A percentile compares a stretch with the other conserved stretches of the same genome.
phyloP scores from a whole-genome alignment of 2,329 filamentous ascomycete species.

The Penicillium paneum region DNA sequence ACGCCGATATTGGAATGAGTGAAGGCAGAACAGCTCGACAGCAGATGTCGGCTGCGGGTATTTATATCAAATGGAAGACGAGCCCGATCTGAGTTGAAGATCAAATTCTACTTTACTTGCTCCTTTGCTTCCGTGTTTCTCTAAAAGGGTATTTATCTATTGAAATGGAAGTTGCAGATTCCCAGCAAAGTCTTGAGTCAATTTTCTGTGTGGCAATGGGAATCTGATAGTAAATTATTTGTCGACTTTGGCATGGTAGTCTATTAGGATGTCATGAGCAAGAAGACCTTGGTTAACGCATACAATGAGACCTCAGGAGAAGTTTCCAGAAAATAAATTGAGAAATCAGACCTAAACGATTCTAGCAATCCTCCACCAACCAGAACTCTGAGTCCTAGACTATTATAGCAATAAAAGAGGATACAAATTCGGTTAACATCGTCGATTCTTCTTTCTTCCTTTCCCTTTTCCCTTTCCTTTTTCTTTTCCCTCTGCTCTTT shows the following conservation, averaged over 20 bases:
- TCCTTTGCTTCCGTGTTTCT: neutral
- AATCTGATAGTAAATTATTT: neutral
- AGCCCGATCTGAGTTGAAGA: neutral
- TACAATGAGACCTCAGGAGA: neutral
- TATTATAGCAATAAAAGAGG: neutral
- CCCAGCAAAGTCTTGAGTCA: neutral
- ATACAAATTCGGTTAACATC: neutral
- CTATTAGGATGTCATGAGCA: neutral
- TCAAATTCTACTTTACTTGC: neutral
- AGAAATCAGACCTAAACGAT: neutral
- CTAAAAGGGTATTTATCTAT: neutral
- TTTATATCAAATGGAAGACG: neutral
- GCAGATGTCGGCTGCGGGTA: neutral
- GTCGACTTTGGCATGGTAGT: neutral
- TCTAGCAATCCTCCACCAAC: neutral
- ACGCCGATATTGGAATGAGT: neutral
- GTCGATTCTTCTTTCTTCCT: no score
- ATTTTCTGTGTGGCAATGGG: neutral
- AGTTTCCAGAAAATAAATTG: neutral
- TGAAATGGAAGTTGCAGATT: neutral
- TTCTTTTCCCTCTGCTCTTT: neutral
- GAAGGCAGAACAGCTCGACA: neutral
- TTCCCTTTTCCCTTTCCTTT: no score
- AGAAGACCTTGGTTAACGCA: neutral
- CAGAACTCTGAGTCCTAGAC: neutral